phyloP scores from a whole-genome alignment of 1,284 basidiomycete genomes.

The Tilletia caries region DNA sequence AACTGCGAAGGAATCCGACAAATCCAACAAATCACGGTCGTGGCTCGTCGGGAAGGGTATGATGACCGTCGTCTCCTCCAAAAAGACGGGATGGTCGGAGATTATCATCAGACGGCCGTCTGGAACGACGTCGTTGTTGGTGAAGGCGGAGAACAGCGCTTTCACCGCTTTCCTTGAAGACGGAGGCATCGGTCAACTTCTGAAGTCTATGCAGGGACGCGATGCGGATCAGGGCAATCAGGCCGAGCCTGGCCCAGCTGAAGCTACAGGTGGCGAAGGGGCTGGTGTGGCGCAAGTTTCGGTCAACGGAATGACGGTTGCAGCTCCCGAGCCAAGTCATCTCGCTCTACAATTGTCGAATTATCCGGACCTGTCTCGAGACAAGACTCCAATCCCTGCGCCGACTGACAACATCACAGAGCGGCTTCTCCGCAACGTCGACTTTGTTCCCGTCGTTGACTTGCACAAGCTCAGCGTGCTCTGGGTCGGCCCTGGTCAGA shows the following conservation, averaged over 20 bases:
- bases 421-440: constrained; percentile 70
- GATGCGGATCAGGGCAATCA: background rate
- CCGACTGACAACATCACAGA: constrained; percentile 60
- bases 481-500: constrained; percentile 91
- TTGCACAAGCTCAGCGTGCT: constrained; percentile 95
- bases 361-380: constrained; percentile 45
- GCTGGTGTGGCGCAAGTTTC: background rate
- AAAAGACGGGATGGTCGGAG: constrained; percentile 81
- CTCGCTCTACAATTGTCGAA: constrained; percentile 77
- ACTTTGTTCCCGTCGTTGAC: constrained; percentile 89
- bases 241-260: background rate
- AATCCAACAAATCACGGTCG: constrained; percentile 59
- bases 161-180: constrained; percentile 43
- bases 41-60: constrained; percentile 87
- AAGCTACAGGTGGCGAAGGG: background rate
- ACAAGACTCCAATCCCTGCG: constrained; percentile 56
- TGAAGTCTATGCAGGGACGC: background rate
- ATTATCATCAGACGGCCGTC: constrained; percentile 81
- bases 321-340: constrained; percentile 68
- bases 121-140: constrained; percentile 78
- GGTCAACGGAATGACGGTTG: background rate
- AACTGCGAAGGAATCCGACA: constrained; percentile 36
- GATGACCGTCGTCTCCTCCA: constrained; percentile 74
- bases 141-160: constrained; percentile 77
- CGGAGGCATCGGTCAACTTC: constrained; percentile 23